These are phyloP conservation scores for Skeletonema costatum DNA, from an alignment of 108 stramenopile genomes.

Conservation along the genomic window DNA sequence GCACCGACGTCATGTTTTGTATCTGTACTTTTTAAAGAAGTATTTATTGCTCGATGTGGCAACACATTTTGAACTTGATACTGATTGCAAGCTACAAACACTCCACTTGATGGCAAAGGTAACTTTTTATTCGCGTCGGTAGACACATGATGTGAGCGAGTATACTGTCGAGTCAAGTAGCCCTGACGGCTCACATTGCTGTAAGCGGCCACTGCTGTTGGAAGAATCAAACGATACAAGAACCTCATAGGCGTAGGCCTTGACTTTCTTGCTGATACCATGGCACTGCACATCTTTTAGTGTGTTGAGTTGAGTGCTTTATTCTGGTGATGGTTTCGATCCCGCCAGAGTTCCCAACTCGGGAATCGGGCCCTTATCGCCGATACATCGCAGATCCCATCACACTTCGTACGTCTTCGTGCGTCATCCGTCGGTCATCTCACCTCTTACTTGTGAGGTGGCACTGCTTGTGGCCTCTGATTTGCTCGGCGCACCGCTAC, in stretches of 20 bases:
- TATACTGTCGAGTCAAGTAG: neutral
- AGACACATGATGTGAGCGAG: neutral
- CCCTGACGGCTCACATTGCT: neutral
- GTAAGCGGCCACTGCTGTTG: constrained; percentile 1
- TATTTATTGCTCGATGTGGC: neutral
- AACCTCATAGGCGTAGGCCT: neutral
- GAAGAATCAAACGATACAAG: neutral
- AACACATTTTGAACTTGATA: neutral
- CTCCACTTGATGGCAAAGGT: neutral
- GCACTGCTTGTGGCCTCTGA: neutral
- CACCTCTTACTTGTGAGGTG: constrained; percentile 5
- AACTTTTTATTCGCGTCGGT: neutral
- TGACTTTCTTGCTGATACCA: neutral
- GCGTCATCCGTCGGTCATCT: constrained; percentile 5
- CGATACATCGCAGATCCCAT: neutral
- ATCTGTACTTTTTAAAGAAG: neutral
- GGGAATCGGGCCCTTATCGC: neutral
- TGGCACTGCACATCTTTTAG: neutral
- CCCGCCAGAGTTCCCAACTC: neutral
- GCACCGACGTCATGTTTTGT: neutral
- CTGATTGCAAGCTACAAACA: neutral
- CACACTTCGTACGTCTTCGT: neutral
- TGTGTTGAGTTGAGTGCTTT: too few species aligned
- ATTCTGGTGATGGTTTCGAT: too few species aligned
- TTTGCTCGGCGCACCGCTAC: neutral